Evolutionary conservation across 2,329 filamentous ascomycete species (phyloP).

Genomic region (Dactylonectria estremocensis): DNA sequence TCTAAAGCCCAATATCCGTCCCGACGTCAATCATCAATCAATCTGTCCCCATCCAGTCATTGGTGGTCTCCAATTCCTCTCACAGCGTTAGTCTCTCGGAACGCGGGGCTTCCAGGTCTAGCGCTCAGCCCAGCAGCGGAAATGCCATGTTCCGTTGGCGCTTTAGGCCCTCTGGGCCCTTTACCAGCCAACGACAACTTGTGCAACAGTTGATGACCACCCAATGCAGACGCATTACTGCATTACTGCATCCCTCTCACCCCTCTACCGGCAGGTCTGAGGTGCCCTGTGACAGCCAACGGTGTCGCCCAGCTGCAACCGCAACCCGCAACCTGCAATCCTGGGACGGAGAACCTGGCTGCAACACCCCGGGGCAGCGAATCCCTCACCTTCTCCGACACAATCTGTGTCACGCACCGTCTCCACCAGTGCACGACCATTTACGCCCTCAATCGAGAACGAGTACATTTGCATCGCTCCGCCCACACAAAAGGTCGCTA

Average conservation of each 20-base stretch:
- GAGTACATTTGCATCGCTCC: constrained; percentile 17
- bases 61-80: constrained; percentile 33
- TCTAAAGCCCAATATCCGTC: background rate
- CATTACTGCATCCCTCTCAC: constrained; percentile 1
- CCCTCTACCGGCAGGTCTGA: background rate
- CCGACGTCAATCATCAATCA: background rate
- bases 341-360: background rate
- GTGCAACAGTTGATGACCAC: constrained; percentile 31
- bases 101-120: constrained; percentile 45
- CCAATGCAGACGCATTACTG: constrained; percentile 1
- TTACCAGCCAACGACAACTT: constrained; percentile 31
- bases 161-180: constrained; percentile 32
- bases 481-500: constrained; percentile 3
- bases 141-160: constrained; percentile 40
- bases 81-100: constrained; percentile 42
- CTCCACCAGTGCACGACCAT: background rate
- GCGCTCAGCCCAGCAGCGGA: constrained; percentile 43
- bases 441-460: background rate
- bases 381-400: constrained; percentile 1
- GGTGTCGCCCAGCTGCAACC: background rate
- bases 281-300: constrained; percentile 3
- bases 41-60: constrained; percentile 7
- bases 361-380: background rate
- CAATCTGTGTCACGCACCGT: background rate
- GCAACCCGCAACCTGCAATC: background rate